Evolutionary conservation across 2,329 filamentous ascomycete species (phyloP).

Genomic region (Leptographium flavum): DNA sequence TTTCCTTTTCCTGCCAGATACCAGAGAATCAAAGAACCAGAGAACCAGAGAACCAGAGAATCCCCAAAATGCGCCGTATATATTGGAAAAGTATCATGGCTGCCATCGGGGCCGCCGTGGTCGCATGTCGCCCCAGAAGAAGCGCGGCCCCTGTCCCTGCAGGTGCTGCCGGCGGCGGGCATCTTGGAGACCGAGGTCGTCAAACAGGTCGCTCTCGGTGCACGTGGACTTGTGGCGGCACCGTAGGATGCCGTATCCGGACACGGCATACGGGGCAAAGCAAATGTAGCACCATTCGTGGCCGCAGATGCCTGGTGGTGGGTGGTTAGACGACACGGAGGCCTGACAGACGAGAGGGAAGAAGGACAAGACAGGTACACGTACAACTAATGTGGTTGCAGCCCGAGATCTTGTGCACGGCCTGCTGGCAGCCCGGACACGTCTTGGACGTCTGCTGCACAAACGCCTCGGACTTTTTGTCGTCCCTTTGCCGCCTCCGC

Average conservation of each 20-base stretch:
- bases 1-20: no score
- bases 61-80: no score
- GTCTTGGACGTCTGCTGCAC: conserved; percentile 19
- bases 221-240: conserved; percentile 20
- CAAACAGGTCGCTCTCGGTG: conserved; percentile 13
- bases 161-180: neutral
- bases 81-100: no score
- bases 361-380: conserved; percentile 7
- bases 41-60: no score
- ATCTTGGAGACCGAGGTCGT: conserved; percentile 6
- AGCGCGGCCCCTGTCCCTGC: neutral
- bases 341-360: no score
- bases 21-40: no score
- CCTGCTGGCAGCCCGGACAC: conserved; percentile 22
- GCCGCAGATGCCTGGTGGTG: conserved; percentile 20
- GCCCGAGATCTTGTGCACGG: conserved; percentile 21
- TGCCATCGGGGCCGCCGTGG: neutral
- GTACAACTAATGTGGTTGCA: conserved; percentile 28
- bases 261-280: conserved; percentile 15
- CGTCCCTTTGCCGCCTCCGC: conserved; percentile 14
- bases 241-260: conserved; percentile 15
- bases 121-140: neutral
- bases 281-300: conserved; percentile 28
- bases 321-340: no score
- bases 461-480: conserved; percentile 20